Conservation (phyloP, 2,329 filamentous ascomycete species). For the Aschersonia sp. region DNA sequence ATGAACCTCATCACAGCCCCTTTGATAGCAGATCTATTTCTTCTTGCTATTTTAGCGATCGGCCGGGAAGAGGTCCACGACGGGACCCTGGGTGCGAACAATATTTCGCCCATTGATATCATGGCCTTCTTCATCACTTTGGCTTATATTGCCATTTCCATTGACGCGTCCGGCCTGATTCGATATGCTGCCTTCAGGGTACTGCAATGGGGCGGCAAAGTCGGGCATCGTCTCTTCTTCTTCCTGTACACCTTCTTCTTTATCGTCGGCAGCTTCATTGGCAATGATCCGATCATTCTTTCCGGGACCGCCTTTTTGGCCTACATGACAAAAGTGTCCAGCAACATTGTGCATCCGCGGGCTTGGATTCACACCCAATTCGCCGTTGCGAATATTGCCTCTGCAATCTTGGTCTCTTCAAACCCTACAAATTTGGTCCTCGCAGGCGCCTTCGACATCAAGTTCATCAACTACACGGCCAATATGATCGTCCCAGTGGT, state of each 20-base stretch:
- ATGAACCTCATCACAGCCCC: conserved; percentile 61
- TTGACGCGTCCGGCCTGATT: conserved; percentile 62
- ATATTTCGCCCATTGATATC: conserved; percentile 57
- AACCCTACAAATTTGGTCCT: conserved; percentile 67
- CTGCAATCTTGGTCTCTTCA: conserved; percentile 62
- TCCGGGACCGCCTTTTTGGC: conserved; percentile 62
- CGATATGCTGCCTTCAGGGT: conserved; percentile 58
- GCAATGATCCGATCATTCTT: conserved; percentile 63
- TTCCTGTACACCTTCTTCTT: conserved; percentile 66
- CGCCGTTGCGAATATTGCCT: conserved; percentile 57
- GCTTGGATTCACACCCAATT: conserved; percentile 66
- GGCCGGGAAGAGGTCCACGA: conserved; percentile 52
- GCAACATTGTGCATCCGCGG: conserved; percentile 55
- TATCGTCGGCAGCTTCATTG: conserved; percentile 49
- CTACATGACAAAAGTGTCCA: conserved; percentile 64
- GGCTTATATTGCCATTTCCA: conserved; percentile 65
- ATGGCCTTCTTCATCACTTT: conserved; percentile 63
- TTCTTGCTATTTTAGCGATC: conserved; percentile 56
- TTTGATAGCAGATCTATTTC: conserved; percentile 54
- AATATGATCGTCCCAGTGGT: conserved; percentile 64
- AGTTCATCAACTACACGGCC: conserved; percentile 60
- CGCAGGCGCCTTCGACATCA: conserved; percentile 57
- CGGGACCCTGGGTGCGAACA: conserved; percentile 49
- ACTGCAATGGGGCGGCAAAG: conserved; percentile 49
- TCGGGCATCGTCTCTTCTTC: conserved; percentile 56